Evolutionary conservation across 352 stramenopile species (phyloP).

Genomic region (Phytophthora quininea): DNA sequence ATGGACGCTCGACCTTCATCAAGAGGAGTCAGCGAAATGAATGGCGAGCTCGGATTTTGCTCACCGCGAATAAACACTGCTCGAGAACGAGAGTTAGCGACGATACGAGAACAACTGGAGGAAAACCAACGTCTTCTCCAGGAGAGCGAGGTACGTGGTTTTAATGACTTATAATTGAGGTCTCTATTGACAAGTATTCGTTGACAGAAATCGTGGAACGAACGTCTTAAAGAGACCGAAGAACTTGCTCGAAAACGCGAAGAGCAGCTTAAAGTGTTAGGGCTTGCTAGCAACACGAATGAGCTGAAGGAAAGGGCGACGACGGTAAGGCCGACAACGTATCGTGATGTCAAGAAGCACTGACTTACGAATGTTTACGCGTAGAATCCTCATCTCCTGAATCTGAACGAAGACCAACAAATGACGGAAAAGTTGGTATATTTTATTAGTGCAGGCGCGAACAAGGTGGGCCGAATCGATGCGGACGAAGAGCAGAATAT

Average conservation of each 20-base stretch:
- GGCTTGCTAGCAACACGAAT: constrained; percentile 58
- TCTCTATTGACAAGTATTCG: background rate
- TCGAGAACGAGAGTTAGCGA: constrained; percentile 60
- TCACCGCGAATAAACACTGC: constrained; percentile 43
- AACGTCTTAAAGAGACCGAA: constrained; percentile 80
- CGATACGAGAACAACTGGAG: constrained; percentile 77
- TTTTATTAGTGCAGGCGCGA: constrained; percentile 64
- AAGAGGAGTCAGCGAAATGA: constrained; percentile 33
- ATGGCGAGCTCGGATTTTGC: constrained; percentile 26
- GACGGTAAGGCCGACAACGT: constrained; percentile 28
- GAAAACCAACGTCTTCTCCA: constrained; percentile 75
- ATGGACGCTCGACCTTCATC: constrained; percentile 57
- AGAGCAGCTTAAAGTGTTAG: constrained; percentile 77
- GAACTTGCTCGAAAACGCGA: constrained; percentile 82
- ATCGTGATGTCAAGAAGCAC: background rate
- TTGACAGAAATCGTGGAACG: constrained; percentile 78
- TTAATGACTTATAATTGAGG: background rate
- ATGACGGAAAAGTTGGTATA: constrained; percentile 88
- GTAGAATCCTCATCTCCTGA: constrained; percentile 80
- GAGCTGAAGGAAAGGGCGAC: constrained; percentile 65
- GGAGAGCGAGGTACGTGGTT: constrained; percentile 67
- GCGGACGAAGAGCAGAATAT: constrained; percentile 75
- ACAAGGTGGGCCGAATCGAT: constrained; percentile 72
- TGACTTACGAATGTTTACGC: background rate
- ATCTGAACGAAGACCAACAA: constrained; percentile 88